Evolutionary conservation across 73 alveolate genomes (phyloP).

Genomic region (Symbiodinium pilosum): DNA sequence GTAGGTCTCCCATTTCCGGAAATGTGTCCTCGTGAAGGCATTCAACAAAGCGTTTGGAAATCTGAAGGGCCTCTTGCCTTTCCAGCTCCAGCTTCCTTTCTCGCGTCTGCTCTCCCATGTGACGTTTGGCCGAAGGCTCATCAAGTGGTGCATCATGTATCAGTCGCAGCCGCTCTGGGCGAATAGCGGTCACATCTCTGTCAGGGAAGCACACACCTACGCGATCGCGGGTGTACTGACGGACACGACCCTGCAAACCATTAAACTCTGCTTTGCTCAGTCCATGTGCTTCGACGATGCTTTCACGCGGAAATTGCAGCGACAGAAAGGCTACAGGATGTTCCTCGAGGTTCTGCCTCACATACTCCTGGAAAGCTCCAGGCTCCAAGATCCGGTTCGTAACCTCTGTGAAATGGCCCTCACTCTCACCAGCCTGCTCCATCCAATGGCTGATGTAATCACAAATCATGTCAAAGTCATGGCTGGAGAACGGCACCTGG

Average conservation of each 20-base stretch:
- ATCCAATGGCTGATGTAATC: conserved; percentile 59
- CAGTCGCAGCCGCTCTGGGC: conserved; percentile 39
- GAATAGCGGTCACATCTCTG: conserved; percentile 14
- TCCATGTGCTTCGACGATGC: conserved; percentile 33
- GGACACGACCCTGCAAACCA: conserved; percentile 47
- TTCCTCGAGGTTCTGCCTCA: neutral
- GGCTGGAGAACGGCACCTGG: conserved; percentile 77
- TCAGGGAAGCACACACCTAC: conserved; percentile 40
- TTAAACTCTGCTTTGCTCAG: neutral
- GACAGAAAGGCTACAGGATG: conserved; percentile 38
- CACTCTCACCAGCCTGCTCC: conserved; percentile 77
- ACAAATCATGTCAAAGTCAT: conserved; percentile 49
- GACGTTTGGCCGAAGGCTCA: conserved; percentile 65
- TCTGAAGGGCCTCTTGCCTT: conserved; percentile 74
- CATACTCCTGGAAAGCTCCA: conserved; percentile 35
- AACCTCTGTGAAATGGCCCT: conserved; percentile 62
- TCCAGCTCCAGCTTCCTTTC: conserved; percentile 43
- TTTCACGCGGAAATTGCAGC: conserved; percentile 42
- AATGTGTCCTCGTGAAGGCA: conserved; percentile 79
- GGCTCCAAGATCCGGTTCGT: conserved; percentile 63
- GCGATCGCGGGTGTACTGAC: conserved; percentile 58
- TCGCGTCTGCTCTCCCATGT: neutral
- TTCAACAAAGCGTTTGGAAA: conserved; percentile 46
- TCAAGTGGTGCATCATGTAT: conserved; percentile 28
- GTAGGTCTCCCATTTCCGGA: conserved; percentile 88